A percentile compares a stretch with the other conserved stretches of the same genome.
These are phyloP conservation scores for Ceratocystis variospora DNA, from an alignment of 2,329 filamentous ascomycete genomes.

Conservation along the genomic window DNA sequence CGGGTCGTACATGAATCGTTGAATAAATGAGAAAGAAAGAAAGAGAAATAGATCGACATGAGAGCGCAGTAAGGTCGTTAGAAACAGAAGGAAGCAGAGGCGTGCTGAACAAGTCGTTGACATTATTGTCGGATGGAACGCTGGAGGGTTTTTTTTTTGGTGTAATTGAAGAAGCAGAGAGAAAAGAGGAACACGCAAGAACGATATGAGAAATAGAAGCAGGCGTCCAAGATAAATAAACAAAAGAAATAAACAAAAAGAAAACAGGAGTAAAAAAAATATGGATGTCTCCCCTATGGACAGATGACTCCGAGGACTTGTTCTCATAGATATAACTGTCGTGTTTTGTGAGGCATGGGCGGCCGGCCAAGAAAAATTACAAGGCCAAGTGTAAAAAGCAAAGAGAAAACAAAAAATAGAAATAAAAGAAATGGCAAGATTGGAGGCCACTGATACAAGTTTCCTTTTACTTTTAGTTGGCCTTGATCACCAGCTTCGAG, in stretches of 20 bases:
- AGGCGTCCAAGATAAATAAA: neutral
- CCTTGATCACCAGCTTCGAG: conserved; percentile 88
- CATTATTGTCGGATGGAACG: conserved; percentile 28
- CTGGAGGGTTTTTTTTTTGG: neutral
- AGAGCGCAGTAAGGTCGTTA: neutral
- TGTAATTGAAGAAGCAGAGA: conserved; percentile 18
- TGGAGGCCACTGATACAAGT: neutral
- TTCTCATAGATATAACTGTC: neutral
- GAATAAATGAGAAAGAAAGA: conserved; percentile 23
- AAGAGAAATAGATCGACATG: conserved; percentile 21
- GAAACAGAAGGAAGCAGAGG: conserved; percentile 5
- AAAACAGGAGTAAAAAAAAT: neutral
- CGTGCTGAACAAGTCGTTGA: conserved; percentile 22
- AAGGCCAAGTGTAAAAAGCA: conserved; percentile 11
- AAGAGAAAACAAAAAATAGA: conserved; percentile 19
- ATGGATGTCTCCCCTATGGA: neutral
- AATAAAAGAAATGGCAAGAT: conserved; percentile 23
- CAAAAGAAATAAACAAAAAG: conserved; percentile 6
- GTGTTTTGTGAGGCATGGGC: neutral
- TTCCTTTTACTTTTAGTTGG: conserved; percentile 48
- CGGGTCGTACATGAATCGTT: conserved; percentile 13
- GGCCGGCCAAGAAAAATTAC: neutral
- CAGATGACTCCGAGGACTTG: neutral
- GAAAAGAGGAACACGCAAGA: conserved; percentile 14
- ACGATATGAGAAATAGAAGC: conserved; percentile 13